These are phyloP conservation scores for Telopea speciosissima DNA, from an alignment of 177 flowering plant genomes.

Conservation along the genomic window DNA sequence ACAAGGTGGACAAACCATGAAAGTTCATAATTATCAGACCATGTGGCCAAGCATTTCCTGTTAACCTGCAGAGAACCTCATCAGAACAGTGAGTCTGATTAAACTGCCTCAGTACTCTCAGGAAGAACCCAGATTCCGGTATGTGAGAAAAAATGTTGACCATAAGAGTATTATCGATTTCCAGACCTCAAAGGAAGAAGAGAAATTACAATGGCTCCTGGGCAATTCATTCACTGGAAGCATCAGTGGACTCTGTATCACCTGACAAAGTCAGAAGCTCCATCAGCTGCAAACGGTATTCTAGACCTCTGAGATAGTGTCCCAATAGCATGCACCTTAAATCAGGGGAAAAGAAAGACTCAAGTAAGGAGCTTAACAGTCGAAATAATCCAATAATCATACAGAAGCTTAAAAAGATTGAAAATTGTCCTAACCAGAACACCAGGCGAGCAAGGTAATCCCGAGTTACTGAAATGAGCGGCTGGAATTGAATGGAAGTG, in stretches of 20 bases:
- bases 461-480: slow-evolving; percentile 61
- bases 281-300: slow-evolving; percentile 63
- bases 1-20: too few relatives aligned
- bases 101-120: neutral
- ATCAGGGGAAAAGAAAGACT: neutral
- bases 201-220: slow-evolving; percentile 3
- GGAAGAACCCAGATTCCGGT: neutral
- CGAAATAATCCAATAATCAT: neutral
- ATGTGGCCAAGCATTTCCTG: neutral
- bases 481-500: slow-evolving; percentile 67
- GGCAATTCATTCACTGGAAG: slow-evolving; percentile 18
- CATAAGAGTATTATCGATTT: neutral
- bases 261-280: slow-evolving; percentile 44
- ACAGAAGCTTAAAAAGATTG: neutral
- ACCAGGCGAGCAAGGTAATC: slow-evolving; percentile 79
- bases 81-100: neutral
- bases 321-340: slow-evolving; percentile 83
- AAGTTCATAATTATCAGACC: neutral
- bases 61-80: neutral
- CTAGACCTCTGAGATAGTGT: slow-evolving; percentile 75
- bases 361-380: neutral
- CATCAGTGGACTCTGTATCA: slow-evolving; percentile 8
- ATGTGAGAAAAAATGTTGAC: neutral
- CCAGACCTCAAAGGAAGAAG: neutral
- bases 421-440: slow-evolving; percentile 53